Base-by-base conservation (phyloP, 352 stramenopile species). In the Globisporangium ultimum region DNA sequence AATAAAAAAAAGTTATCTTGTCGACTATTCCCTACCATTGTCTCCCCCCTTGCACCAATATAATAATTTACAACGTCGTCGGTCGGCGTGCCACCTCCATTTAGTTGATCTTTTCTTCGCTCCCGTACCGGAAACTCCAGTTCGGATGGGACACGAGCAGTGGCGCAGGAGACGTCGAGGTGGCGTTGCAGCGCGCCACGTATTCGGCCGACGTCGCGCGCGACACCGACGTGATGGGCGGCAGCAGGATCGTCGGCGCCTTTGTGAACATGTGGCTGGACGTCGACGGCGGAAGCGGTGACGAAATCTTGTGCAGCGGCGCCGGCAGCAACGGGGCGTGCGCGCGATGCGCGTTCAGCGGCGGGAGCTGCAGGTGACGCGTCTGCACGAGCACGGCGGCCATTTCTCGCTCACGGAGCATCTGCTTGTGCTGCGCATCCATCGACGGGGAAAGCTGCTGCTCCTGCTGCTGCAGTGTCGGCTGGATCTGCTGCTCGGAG, bases 181-280 rank as follows among this genome's bases (percentile, higher is more conserved):
- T 21, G 18, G 18, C 20, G 50, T 20, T 54, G 34, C 49, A 28
- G 18, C 36, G 20, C 46, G 53, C 32, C n/a, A 41, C 38, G 28
- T 52, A 57, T 18, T 34, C 14, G 28, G 28, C 28, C 41, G 52
- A 50, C 32, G 40, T 43, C 12, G 42, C n/a, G 14, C 57, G 57
- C 57, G 57, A 48, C 57, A 53, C 57, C 0, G 57, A 57, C 17
- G 57, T 63, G 48, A 63, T 50, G 18, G 56, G 56, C 48, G 56
- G 56, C 38, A 63, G 24, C 40, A 63, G 48, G 28, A 63, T 63
- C 40, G 56, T 63, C 38, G 56, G 56, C 40, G 38, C 9, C 28
- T 11, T 22, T 15, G n/a, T 36, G 8, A 34, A 15, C n/a, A 34
- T 34, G 32, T 9, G 28, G 28, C 28, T 36, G 28, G 28, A 36